Conservation (phyloP, 1,284 basidiomycete species). For the Anthracocystis setariae region DNA sequence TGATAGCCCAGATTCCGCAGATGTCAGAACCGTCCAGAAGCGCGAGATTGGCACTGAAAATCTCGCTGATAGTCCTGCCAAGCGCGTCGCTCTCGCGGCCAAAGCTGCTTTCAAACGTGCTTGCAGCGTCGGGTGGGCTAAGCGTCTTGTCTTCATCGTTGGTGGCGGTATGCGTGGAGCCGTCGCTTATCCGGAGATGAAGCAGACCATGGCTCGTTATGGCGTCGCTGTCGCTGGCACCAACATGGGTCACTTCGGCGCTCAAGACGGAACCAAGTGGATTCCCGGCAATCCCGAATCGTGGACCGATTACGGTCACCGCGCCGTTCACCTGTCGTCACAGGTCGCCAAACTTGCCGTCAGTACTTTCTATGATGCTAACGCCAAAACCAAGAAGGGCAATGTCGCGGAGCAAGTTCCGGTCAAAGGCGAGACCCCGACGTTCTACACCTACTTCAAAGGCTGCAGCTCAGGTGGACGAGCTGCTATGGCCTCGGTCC, state of each 20-base stretch:
- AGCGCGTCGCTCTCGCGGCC: neutral
- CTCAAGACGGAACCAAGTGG: constrained; percentile 19
- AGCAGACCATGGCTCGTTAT: constrained; percentile 49
- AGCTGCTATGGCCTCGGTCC: constrained; percentile 39
- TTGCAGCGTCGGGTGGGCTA: constrained; percentile 28
- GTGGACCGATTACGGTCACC: constrained; percentile 43
- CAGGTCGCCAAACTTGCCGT: constrained; percentile 34
- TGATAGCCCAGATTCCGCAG: neutral
- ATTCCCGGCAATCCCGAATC: constrained; percentile 18
- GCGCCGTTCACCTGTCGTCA: constrained; percentile 40
- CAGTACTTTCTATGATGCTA: constrained; percentile 40
- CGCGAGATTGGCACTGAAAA: neutral
- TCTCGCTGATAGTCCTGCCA: neutral
- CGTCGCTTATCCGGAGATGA: constrained; percentile 45
- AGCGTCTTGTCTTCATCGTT: constrained; percentile 42
- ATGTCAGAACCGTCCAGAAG: neutral
- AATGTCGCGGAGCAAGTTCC: neutral
- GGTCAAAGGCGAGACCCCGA: neutral
- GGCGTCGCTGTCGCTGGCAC: constrained; percentile 33
- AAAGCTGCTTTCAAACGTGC: constrained; percentile 22
- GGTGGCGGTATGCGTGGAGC: constrained; percentile 40
- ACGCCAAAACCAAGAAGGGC: neutral
- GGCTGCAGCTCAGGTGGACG: constrained; percentile 54
- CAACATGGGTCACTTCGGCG: constrained; percentile 48
- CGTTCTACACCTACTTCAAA: constrained; percentile 46